A percentile compares a stretch with the other conserved stretches of the same genome.
These are phyloP conservation scores for Neurospora hispaniola DNA, from an alignment of 495 filamentous ascomycete species.

Conservation along the genomic window DNA sequence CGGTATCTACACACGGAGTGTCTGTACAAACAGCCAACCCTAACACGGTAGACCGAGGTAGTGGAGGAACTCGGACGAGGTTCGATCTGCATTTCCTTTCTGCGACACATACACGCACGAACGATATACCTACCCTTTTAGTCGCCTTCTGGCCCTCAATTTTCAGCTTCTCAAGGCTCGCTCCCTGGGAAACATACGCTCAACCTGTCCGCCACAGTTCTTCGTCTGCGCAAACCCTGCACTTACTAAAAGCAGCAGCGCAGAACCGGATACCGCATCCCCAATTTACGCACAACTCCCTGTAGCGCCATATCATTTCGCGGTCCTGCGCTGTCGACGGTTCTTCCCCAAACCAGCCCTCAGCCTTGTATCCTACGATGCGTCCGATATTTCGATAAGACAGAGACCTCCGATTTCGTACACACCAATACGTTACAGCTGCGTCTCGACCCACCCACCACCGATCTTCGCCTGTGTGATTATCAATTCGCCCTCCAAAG, in stretches of 20 bases:
- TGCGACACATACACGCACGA: neutral
- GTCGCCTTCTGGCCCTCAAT: neutral
- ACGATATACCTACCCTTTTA: neutral
- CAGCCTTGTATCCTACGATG: neutral
- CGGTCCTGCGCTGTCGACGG: neutral
- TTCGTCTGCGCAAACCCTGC: neutral
- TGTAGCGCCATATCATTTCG: neutral
- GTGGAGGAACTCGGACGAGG: neutral
- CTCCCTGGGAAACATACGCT: neutral
- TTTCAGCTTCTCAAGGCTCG: neutral
- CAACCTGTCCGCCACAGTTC: neutral
- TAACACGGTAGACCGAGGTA: neutral
- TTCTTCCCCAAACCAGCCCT: neutral
- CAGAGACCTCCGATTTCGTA: neutral
- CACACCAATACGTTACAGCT: neutral
- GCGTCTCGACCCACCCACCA: conserved; percentile 1
- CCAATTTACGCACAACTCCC: neutral
- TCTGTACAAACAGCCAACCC: neutral
- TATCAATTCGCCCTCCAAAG: neutral
- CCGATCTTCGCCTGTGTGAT: neutral
- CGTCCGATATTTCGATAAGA: conserved; percentile 1
- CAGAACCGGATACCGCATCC: neutral
- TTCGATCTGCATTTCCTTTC: neutral
- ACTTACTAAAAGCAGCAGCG: neutral
- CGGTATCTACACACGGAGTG: neutral